phyloP scores from a whole-genome alignment of 1,139 yeast genomes.

The Geotrichum macrosporum region DNA sequence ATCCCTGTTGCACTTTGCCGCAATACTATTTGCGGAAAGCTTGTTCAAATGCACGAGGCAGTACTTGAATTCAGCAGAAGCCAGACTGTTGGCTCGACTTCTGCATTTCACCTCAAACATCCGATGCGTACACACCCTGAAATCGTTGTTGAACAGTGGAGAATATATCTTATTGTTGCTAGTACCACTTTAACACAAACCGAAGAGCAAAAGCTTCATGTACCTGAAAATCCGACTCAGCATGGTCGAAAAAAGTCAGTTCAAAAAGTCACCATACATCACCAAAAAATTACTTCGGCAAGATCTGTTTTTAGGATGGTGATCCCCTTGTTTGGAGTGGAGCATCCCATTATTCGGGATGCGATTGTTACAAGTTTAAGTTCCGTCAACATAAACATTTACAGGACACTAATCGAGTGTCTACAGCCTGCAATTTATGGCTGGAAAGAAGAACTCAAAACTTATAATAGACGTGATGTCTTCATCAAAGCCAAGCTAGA shows the following conservation, averaged over 20 bases:
- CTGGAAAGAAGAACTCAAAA: constrained; percentile 31
- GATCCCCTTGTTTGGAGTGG: constrained; percentile 69
- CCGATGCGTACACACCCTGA: constrained; percentile 56
- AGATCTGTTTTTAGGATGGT: constrained; percentile 86
- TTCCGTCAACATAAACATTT: constrained; percentile 84
- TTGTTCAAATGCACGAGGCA: constrained; percentile 85
- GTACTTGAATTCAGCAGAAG: constrained; percentile 61
- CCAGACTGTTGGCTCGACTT: constrained; percentile 24
- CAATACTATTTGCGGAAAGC: constrained; percentile 81
- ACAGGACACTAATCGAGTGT: constrained; percentile 74
- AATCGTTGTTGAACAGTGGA: constrained; percentile 79
- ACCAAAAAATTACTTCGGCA: constrained; percentile 89
- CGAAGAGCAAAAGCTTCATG: constrained; percentile 71
- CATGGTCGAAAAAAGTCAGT: constrained; percentile 66
- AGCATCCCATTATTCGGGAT: constrained; percentile 69
- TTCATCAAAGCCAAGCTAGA: constrained; percentile 41
- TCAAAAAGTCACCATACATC: constrained; percentile 72
- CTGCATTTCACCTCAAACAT: constrained; percentile 30
- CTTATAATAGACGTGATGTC: constrained; percentile 23
- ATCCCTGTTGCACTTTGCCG: constrained; percentile 92
- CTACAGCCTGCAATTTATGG: constrained; percentile 57
- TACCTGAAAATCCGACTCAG: constrained; percentile 42
- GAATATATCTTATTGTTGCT: constrained; percentile 80
- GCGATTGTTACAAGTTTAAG: constrained; percentile 84
- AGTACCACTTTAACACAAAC: constrained; percentile 90